A percentile compares a stretch with the other conserved stretches of the same genome.
Evolutionary conservation across 495 filamentous ascomycete genomes (phyloP).

Genomic region (Aspergillus cristatus): DNA sequence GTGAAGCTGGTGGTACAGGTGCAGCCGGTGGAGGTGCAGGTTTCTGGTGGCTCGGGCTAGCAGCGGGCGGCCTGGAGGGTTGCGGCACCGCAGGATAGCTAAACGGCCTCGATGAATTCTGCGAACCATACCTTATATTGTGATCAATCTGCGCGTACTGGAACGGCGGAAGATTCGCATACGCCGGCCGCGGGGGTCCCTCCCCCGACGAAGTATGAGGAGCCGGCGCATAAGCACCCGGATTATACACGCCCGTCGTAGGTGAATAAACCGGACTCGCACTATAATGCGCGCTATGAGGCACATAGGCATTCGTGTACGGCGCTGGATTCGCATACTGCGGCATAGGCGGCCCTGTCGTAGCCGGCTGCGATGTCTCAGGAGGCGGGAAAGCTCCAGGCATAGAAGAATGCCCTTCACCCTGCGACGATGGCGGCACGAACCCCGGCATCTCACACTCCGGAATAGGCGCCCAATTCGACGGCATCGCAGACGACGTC

Average conservation of each 20-base stretch:
- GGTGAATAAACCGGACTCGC: slow-evolving; percentile 3
- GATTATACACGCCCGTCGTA: slow-evolving; percentile 7
- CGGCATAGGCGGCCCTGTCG: slow-evolving; percentile 13
- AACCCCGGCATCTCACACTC: slow-evolving; percentile 34
- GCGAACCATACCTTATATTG: slow-evolving; percentile 36
- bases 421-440: slow-evolving; percentile 29
- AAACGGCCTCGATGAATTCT: slow-evolving; percentile 16
- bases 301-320: slow-evolving; percentile 14
- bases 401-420: slow-evolving; percentile 18
- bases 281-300: too few species aligned
- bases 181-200: slow-evolving; percentile 14
- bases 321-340: slow-evolving; percentile 17
- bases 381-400: slow-evolving; percentile 32
- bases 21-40: too few species aligned
- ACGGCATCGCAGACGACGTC: slow-evolving; percentile 8
- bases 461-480: slow-evolving; percentile 30
- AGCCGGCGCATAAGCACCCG: slow-evolving; percentile 3
- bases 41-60: too few species aligned
- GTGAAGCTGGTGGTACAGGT: too few species aligned
- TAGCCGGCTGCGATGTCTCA: slow-evolving; percentile 7
- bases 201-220: slow-evolving; percentile 21
- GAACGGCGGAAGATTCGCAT: slow-evolving; percentile 25
- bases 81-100: slow-evolving; percentile 19
- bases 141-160: slow-evolving; percentile 38
- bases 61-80: slow-evolving; percentile 9